Base-by-base conservation (phyloP, 2,329 filamentous ascomycete species). In the Calonectria pseudoturangicola region DNA sequence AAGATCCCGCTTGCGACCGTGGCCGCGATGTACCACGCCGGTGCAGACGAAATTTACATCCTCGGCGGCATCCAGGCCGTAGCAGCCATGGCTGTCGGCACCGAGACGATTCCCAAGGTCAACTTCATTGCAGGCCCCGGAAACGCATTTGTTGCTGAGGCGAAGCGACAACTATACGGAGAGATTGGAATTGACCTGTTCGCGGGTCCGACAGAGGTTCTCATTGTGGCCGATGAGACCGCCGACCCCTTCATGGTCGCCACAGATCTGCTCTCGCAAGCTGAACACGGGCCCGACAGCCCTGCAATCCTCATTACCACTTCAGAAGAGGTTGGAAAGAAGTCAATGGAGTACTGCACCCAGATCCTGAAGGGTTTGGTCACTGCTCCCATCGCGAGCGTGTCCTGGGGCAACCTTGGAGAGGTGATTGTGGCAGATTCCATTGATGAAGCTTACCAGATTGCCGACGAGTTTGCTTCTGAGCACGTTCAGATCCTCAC, bases 91-190 rank as follows among this genome's bases (percentile, higher is more conserved):
- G 71, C 73, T 10, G 51, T 73, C 4, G 73, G 73, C 18, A 75
- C 68, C 7, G 71, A 75, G 71, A 75, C 73, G 6, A 60, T 75
- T 2, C 47, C 41, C 50, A 75, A 73, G 51, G 71, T 73, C 9
- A 68, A 75, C 68, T 75, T 75, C 30, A 73, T 75, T 41, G 73
- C 73, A 4, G 73, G 73, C 2, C 73, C 73, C 5, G 73, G 73
- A 15, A 75, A 75, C 28, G 64, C 73, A 36, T 75, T 75, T 47
- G 73, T 75, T 8, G 73, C 73, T 16, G 73, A 75, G 62, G 73
- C 73, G 10, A 75, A 75, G 51, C 65, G 71, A 6, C 73, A 71
- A 8, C 25, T 75, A 12, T 75, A 66, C 39, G 73, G 73, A n/a
- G 65, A 71, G 45, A 71, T 75, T 30, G 73, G 73, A 16, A 75